phyloP scores from a whole-genome alignment of 2,329 filamentous ascomycete species.

The Sporothrix luriei region DNA sequence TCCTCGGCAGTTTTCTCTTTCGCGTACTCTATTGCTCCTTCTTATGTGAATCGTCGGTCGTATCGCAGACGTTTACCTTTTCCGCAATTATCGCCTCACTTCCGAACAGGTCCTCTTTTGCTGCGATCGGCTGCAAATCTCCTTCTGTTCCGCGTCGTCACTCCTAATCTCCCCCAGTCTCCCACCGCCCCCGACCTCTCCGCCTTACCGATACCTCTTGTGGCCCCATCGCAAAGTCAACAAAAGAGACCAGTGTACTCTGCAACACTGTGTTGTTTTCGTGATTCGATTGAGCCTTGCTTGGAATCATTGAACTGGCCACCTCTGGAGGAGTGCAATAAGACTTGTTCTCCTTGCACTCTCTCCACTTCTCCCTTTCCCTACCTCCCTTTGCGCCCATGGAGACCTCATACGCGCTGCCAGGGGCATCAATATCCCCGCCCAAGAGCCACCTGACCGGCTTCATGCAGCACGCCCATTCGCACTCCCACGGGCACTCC shows the following conservation, averaged over 20 bases:
- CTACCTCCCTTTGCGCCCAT: constrained; percentile 45
- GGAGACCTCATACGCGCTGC: constrained; percentile 55
- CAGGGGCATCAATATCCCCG: constrained; percentile 52
- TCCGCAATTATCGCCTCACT: neutral
- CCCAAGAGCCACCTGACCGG: constrained; percentile 46
- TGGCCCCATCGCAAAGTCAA: constrained; percentile 18
- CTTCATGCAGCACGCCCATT: constrained; percentile 41
- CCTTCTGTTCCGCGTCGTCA: constrained; percentile 18
- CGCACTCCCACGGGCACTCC: constrained; percentile 41
- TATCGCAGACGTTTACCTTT: neutral
- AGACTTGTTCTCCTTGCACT: neutral
- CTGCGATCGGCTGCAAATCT: constrained; percentile 20
- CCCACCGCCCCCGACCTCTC: constrained; percentile 1
- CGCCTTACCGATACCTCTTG: constrained; percentile 7
- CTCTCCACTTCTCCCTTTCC: neutral
- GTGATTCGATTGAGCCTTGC: neutral
- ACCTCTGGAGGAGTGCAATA: constrained; percentile 3
- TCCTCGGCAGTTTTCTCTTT: neutral
- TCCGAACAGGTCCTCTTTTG: neutral
- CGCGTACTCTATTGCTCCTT: neutral
- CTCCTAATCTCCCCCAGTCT: constrained; percentile 14
- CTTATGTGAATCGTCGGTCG: neutral
- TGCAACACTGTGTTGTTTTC: neutral
- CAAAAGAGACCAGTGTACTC: neutral
- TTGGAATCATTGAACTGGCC: neutral